These are phyloP conservation scores for Tremella fuciformis DNA, from an alignment of 768 basidiomycete species.

Conservation along the genomic window DNA sequence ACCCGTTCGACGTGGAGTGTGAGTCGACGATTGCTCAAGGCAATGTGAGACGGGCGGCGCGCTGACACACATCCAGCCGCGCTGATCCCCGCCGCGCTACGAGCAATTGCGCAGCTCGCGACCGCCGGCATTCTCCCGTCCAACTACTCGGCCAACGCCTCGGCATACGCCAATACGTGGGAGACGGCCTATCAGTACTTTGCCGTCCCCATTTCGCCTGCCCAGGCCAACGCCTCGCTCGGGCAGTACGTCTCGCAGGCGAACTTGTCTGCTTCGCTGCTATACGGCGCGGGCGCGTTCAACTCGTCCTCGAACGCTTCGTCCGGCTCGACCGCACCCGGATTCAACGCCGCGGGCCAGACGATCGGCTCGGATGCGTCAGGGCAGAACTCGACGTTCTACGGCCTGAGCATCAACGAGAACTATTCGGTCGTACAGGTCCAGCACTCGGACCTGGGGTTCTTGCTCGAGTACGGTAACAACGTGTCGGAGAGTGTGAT, in stretches of 20 bases:
- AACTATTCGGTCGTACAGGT: slow-evolving; percentile 54
- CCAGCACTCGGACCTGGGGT: slow-evolving; percentile 56
- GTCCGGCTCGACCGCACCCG: slow-evolving; percentile 2
- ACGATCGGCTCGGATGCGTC: slow-evolving; percentile 19
- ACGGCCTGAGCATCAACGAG: slow-evolving; percentile 53
- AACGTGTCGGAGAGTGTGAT: slow-evolving; percentile 54
- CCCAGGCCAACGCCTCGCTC: slow-evolving; percentile 50
- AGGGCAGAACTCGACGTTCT: slow-evolving; percentile 51
- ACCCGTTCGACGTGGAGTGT: slow-evolving; percentile 57
- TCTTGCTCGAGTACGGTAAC: slow-evolving; percentile 54
- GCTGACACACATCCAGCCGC: slow-evolving; percentile 36
- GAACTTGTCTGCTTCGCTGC: slow-evolving; percentile 49
- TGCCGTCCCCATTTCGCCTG: slow-evolving; percentile 48
- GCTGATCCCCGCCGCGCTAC: slow-evolving; percentile 55
- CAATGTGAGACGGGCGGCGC: too few relatives aligned
- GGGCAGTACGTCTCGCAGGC: slow-evolving; percentile 52
- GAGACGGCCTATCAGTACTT: slow-evolving; percentile 54
- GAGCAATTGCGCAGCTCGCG: slow-evolving; percentile 51
- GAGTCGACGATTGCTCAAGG: slow-evolving; percentile 5
- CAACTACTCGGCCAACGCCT: slow-evolving; percentile 28
- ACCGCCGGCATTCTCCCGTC: slow-evolving; percentile 47
- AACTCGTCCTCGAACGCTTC: slow-evolving; percentile 14
- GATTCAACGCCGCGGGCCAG: slow-evolving; percentile 13
- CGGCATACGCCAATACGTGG: slow-evolving; percentile 49
- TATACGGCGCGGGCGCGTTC: slow-evolving; percentile 32